Evolutionary conservation across 345 rosid genomes (phyloP).

Genomic region (Psidium friedrichsthalianum): DNA sequence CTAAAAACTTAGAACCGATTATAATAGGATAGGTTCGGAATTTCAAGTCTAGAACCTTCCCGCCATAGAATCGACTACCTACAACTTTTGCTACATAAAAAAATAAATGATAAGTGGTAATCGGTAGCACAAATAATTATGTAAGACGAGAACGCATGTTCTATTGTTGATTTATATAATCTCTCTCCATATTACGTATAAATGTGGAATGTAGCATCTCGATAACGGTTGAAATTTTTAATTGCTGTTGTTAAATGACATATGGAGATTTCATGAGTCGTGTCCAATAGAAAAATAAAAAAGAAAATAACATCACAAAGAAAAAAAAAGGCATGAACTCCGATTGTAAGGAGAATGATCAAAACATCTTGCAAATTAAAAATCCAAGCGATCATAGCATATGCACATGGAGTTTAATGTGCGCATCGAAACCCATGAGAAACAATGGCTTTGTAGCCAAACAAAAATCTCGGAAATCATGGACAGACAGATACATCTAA

Average conservation of each 20-base stretch:
- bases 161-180: too few relatives aligned
- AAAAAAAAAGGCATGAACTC: not conserved
- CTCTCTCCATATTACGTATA: not conserved
- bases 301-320: too few relatives aligned
- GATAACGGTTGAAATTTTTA: not conserved
- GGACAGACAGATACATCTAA: not conserved
- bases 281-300: too few relatives aligned
- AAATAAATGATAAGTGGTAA: not conserved
- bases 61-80: too few relatives aligned
- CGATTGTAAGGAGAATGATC: not conserved
- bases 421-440: not conserved
- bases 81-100: too few relatives aligned
- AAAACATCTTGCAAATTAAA: not conserved
- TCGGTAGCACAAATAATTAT: too few relatives aligned
- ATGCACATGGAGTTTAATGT: not conserved
- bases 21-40: too few relatives aligned
- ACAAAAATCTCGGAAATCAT: not conserved
- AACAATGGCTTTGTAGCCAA: not conserved
- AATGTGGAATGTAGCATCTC: not conserved
- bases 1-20: too few relatives aligned
- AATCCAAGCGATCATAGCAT: not conserved
- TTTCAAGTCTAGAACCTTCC: too few relatives aligned
- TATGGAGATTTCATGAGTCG: too few relatives aligned
- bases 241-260: too few relatives aligned
- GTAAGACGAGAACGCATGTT: too few relatives aligned